phyloP scores from a whole-genome alignment of 176 grass and related monocot species.

The Oryza glumipatula region DNA sequence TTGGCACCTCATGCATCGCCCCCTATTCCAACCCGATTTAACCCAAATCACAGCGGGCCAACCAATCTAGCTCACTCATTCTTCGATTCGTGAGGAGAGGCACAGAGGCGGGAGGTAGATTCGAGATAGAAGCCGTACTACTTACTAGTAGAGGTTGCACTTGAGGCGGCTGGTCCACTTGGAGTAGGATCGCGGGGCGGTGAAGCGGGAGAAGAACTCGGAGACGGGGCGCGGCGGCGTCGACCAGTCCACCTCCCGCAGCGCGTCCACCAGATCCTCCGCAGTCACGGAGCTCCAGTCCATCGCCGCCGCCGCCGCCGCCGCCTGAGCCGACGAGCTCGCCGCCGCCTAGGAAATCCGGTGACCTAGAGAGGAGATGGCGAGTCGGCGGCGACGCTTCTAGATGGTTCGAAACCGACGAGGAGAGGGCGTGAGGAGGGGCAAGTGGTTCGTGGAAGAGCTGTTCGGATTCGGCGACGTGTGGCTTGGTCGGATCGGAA shows the following conservation, averaged over 20 bases:
- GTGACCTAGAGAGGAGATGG: conserved; percentile 1
- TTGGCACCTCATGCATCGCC: not conserved
- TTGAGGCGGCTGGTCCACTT: conserved; percentile 99
- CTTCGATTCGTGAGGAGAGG: not conserved
- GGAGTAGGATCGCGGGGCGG: conserved; percentile 90
- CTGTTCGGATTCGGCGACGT: not conserved
- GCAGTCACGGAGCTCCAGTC: conserved; percentile 98
- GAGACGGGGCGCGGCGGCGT: conserved; percentile 82
- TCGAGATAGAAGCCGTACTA: conserved; percentile 55
- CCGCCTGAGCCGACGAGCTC: conserved; percentile 8
- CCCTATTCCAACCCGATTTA: conserved; percentile 26
- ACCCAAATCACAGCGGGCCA: conserved; percentile 14
- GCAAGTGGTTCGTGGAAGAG: not conserved
- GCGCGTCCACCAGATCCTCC: conserved; percentile 96
- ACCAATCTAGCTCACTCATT: not conserved
- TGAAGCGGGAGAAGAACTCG: conserved; percentile 99
- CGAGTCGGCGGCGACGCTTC: not conserved
- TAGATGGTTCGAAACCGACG: conserved; percentile 8
- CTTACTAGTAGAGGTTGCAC: conserved; percentile 99
- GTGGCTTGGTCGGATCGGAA: not conserved
- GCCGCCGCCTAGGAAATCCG: not conserved
- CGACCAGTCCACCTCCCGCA: conserved; percentile 98
- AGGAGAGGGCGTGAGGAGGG: not conserved
- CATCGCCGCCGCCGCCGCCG: conserved; percentile 46
- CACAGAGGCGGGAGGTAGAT: conserved; percentile 5